These are phyloP conservation scores for Metschnikowia gruessii DNA, from an alignment of 805 yeast species.

Conservation along the genomic window DNA sequence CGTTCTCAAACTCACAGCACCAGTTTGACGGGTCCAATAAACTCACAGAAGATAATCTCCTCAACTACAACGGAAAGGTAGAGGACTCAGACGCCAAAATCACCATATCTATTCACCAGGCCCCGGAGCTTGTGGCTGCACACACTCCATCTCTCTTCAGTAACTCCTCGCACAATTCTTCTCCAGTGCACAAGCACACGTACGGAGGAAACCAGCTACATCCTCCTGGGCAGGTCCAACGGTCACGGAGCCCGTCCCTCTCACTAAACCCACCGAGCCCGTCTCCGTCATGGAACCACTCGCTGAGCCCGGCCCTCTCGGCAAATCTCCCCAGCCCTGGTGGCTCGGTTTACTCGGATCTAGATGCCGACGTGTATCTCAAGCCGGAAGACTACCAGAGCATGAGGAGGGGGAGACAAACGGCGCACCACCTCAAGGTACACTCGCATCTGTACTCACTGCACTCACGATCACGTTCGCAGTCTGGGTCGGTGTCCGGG, in stretches of 20 bases:
- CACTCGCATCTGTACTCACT: conserved; percentile 17
- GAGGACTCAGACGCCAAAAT: conserved; percentile 14
- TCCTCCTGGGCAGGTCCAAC: conserved; percentile 7
- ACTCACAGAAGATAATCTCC: conserved; percentile 20
- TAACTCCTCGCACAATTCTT: conserved; percentile 42
- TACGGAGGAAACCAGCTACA: conserved; percentile 8
- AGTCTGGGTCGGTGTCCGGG: conserved; percentile 23
- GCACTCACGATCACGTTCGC: conserved; percentile 30
- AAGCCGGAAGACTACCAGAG: conserved; percentile 39
- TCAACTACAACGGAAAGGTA: conserved; percentile 15
- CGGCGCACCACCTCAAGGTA: conserved; percentile 25
- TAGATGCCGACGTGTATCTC: conserved; percentile 15
- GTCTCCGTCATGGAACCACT: conserved; percentile 5
- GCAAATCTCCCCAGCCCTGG: conserved; percentile 11
- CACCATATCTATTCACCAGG: conserved; percentile 23
- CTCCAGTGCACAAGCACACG: conserved; percentile 34
- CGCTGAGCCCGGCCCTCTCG: conserved; percentile 9
- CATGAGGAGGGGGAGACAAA: conserved; percentile 43
- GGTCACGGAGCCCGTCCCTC: conserved; percentile 7
- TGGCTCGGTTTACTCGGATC: conserved; percentile 18
- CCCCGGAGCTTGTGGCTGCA: conserved; percentile 33
- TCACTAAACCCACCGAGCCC: conserved; percentile 9
- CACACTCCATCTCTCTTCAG: conserved; percentile 57
- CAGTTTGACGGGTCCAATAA: conserved; percentile 1
- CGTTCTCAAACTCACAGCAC: conserved; percentile 1